Evolutionary conservation across 768 basidiomycete species (phyloP).

Genomic region (Botryobasidium botryosum): DNA sequence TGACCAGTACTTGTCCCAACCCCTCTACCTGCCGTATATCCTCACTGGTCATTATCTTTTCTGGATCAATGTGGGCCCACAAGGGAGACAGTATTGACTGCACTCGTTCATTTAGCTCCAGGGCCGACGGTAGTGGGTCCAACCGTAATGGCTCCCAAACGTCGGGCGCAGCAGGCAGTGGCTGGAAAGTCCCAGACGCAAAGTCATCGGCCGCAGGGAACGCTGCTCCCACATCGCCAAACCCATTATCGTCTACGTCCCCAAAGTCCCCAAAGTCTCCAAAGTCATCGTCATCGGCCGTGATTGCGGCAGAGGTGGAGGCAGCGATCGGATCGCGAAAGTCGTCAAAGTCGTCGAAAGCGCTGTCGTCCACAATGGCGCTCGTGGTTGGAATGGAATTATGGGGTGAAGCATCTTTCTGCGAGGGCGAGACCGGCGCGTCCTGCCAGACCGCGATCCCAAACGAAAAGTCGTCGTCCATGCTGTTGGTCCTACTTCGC

Average conservation of each 20-base stretch:
- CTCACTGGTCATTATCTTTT: slow-evolving; percentile 44
- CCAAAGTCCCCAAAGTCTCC: slow-evolving; percentile 53
- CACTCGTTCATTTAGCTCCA: slow-evolving; percentile 42
- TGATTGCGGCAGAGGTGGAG: neutral
- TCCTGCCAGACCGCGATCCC: too few relatives aligned
- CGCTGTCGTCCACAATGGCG: slow-evolving; percentile 22
- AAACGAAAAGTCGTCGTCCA: slow-evolving; percentile 11
- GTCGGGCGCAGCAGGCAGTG: slow-evolving; percentile 6
- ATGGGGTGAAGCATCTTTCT: slow-evolving; percentile 4
- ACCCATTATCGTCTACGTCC: slow-evolving; percentile 29
- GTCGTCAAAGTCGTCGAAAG: slow-evolving; percentile 63
- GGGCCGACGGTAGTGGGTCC: slow-evolving; percentile 42
- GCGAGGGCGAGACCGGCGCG: slow-evolving; percentile 2
- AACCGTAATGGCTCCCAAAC: slow-evolving; percentile 48
- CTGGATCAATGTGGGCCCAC: slow-evolving; percentile 38
- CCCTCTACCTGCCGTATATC: slow-evolving; percentile 68
- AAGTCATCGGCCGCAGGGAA: neutral
- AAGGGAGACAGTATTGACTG: slow-evolving; percentile 47
- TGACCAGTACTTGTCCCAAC: slow-evolving; percentile 57
- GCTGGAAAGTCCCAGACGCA: slow-evolving; percentile 1
- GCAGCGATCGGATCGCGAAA: neutral
- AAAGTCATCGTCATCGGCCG: slow-evolving; percentile 33
- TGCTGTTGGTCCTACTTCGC: too few relatives aligned
- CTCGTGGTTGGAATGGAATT: slow-evolving; percentile 29
- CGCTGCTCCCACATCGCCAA: slow-evolving; percentile 11